Base-by-base conservation (phyloP, 2,329 filamentous ascomycete species). In the Aspergillus awamori region DNA sequence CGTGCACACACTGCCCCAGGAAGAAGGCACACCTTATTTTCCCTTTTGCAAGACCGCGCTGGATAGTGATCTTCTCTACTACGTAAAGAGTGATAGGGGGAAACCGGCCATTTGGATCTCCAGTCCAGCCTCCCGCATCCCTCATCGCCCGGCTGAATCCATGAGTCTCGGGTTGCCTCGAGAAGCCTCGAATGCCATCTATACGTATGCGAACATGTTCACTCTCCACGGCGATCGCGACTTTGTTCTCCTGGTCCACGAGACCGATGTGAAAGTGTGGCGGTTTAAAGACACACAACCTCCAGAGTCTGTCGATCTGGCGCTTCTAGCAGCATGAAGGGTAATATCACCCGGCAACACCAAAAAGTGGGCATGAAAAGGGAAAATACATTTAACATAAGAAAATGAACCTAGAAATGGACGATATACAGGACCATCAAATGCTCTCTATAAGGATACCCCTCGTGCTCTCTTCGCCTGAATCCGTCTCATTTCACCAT, bases 361-460 rank as follows among this genome's bases (percentile, higher is more conserved):
- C 47, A 54, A 57, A 28, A 17, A 15, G 33, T 10, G 33, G 10
- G 13, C 11, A 36, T 10, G 13, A 39, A 57, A 54, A 49, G 28
- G 41, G 41, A 45, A 45, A 62, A 66, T 59, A 59, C 36, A 58
- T 47, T 45, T 41, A 51, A 60, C 59, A 57, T 57, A 63, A 36
- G 55, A 55, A 65, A 62, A 62, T 15, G 53, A 43, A 54, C 33
- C 43, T 59, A 55, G 57, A 57, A 59, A 63, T 58, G 48, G 62
- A 67, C 61, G 61, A 69, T 68, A 62, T 67, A 68, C 67, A 69
- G 56, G 65, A 65, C 54, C 55, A 61, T 63, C 60, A 67, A 36
- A 65, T 67, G 59, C 62, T 65, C 65, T 69, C 65, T 69, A 67
- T 67, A 62, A 52, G 53, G 60, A 63, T 58, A 45, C 60, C 51